A percentile compares a stretch with the other conserved stretches of the same genome.
phyloP scores from a whole-genome alignment of 495 filamentous ascomycete genomes.

The Aspergillus olivimuriae region DNA sequence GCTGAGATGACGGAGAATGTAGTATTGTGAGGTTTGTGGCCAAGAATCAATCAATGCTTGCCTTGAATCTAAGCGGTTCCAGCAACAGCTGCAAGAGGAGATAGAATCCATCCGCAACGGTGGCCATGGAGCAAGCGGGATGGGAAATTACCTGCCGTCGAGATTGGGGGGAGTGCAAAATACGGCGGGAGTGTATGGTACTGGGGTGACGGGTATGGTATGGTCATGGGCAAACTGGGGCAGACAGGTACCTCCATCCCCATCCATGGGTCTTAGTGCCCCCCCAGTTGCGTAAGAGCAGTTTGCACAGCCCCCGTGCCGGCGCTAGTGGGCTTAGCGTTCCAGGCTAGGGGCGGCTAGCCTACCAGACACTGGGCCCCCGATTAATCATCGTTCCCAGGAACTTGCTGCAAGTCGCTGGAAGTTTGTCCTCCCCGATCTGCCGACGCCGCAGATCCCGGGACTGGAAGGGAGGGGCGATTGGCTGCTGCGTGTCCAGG shows the following conservation, averaged over 20 bases:
- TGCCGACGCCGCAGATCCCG: conserved; percentile 11
- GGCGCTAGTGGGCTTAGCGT: conserved; percentile 15
- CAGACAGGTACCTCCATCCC: too few relatives aligned
- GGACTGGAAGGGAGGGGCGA: not conserved
- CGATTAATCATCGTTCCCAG: conserved; percentile 8
- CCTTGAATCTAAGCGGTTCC: not conserved
- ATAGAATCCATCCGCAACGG: too few relatives aligned
- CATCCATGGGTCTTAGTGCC: too few relatives aligned
- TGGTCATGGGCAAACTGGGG: too few relatives aligned
- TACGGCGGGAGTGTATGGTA: too few relatives aligned
- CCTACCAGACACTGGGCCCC: not conserved
- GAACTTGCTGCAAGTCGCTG: conserved; percentile 8
- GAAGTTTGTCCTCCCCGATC: conserved; percentile 13
- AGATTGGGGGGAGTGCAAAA: too few relatives aligned
- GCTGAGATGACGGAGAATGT: too few relatives aligned
- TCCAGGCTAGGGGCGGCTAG: conserved; percentile 3
- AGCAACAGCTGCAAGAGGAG: too few relatives aligned
- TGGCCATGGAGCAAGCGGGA: not conserved
- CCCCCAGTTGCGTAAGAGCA: conserved; percentile 25
- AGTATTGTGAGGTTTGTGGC: too few relatives aligned
- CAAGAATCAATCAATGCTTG: not conserved
- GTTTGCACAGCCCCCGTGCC: conserved; percentile 27
- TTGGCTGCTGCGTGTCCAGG: conserved; percentile 1
- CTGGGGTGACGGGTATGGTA: too few relatives aligned
- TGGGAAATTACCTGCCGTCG: not conserved